A percentile compares a stretch with the other conserved stretches of the same genome.
These are phyloP conservation scores for Monosporascus cannonballus DNA, from an alignment of 2,329 filamentous ascomycete species.

Conservation along the genomic window DNA sequence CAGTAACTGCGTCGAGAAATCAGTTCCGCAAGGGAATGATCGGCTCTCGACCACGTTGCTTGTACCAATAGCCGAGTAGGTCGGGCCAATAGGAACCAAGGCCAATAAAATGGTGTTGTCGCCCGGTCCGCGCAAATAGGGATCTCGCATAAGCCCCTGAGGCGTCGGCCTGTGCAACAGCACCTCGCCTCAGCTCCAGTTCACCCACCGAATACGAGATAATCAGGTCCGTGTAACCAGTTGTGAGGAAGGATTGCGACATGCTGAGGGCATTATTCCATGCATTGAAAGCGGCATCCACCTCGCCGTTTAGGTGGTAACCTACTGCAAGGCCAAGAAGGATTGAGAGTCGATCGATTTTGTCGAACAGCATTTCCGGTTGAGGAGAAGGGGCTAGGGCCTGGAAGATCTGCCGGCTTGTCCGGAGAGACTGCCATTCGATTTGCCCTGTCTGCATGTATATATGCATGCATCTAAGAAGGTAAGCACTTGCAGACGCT, in stretches of 20 bases:
- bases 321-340: background rate
- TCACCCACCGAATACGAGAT: background rate
- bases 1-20: too few species aligned
- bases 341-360: conserved; percentile 1
- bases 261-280: conserved; percentile 1
- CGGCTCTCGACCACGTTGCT: background rate
- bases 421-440: background rate
- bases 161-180: background rate
- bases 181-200: background rate
- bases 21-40: background rate
- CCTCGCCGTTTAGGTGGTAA: background rate
- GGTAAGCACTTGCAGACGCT: background rate
- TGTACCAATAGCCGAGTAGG: background rate
- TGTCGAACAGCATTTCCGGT: background rate
- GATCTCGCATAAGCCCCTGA: background rate
- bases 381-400: background rate
- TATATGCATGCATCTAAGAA: conserved; percentile 1
- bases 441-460: background rate
- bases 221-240: background rate
- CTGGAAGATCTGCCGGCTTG: background rate
- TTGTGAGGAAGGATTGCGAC: background rate
- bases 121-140: background rate
- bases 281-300: background rate
- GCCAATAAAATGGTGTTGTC: background rate
- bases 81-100: background rate